phyloP scores from a whole-genome alignment of 345 rosid genomes.

The Litchi chinensis region DNA sequence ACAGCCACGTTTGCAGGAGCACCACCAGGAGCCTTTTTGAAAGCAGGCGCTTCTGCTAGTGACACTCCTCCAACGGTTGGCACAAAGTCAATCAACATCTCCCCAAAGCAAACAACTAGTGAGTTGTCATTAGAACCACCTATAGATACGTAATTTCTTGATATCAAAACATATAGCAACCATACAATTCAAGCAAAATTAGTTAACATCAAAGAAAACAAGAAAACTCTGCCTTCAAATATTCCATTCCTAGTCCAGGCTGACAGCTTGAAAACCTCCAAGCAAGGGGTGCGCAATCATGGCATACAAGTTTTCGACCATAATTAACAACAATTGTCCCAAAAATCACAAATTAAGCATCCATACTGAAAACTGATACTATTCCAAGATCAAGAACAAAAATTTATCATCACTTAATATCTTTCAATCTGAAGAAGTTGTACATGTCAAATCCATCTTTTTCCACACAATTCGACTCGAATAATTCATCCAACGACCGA shows the following conservation, averaged over 20 bases:
- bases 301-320: not conserved
- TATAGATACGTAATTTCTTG: conserved; percentile 13
- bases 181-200: not conserved
- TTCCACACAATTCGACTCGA: not conserved
- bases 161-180: not conserved
- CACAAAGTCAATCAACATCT: conserved; percentile 94
- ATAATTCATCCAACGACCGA: not conserved
- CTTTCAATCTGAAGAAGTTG: conserved; percentile 2
- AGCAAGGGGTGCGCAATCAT: not conserved
- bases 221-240: conserved; percentile 11
- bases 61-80: conserved; percentile 89
- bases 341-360: not conserved
- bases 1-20: conserved; percentile 99
- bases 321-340: no score
- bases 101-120: conserved; percentile 89
- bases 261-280: not conserved
- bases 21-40: conserved; percentile 97
- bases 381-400: conserved; percentile 18
- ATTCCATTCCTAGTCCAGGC: conserved; percentile 6
- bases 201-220: not conserved
- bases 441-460: conserved; percentile 7
- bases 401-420: not conserved
- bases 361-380: no score
- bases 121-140: conserved; percentile 37
- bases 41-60: conserved; percentile 93